Conservation (phyloP, 176 grass and related monocot species). For the Metroxylon sagu region DNA sequence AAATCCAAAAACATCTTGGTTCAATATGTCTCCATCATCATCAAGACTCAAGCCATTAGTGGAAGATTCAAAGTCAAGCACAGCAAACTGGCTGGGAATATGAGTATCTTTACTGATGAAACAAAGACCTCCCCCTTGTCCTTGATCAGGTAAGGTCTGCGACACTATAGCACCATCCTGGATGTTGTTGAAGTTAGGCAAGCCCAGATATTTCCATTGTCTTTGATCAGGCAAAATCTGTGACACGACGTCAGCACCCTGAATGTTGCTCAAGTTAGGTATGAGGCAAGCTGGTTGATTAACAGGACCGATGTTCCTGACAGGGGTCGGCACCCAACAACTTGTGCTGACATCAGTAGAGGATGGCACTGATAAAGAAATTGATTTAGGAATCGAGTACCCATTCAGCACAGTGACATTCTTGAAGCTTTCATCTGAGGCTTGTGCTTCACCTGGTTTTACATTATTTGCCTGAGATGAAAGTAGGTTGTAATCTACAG, state of each 20-base stretch:
- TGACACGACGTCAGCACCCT: too few relatives aligned
- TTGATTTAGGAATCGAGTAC: conserved; percentile 3
- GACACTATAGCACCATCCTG: conserved; percentile 29
- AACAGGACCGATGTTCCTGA: conserved; percentile 12
- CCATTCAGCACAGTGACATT: background rate
- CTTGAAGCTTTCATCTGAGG: conserved; percentile 39
- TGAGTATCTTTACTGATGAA: conserved; percentile 96
- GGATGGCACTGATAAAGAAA: conserved; percentile 3
- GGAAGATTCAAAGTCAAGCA: conserved; percentile 83
- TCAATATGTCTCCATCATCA: conserved; percentile 59
- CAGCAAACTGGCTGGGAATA: conserved; percentile 76
- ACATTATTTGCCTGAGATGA: conserved; percentile 49
- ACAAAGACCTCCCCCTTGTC: conserved; percentile 63
- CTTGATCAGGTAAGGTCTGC: conserved; percentile 47
- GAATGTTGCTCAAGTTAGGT: background rate
- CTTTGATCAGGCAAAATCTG: too few relatives aligned
- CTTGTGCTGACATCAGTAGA: conserved; percentile 22
- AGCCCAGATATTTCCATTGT: too few relatives aligned
- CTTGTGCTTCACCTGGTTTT: conserved; percentile 47
- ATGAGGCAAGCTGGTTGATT: conserved; percentile 24
- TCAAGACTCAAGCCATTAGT: conserved; percentile 53
- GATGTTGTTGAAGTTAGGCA: conserved; percentile 32
- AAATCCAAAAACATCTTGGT: conserved; percentile 60
- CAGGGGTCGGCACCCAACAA: background rate
- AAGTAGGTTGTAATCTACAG: conserved; percentile 44